phyloP scores from a whole-genome alignment of 2,329 filamentous ascomycete species.

The Penicillium expansum region DNA sequence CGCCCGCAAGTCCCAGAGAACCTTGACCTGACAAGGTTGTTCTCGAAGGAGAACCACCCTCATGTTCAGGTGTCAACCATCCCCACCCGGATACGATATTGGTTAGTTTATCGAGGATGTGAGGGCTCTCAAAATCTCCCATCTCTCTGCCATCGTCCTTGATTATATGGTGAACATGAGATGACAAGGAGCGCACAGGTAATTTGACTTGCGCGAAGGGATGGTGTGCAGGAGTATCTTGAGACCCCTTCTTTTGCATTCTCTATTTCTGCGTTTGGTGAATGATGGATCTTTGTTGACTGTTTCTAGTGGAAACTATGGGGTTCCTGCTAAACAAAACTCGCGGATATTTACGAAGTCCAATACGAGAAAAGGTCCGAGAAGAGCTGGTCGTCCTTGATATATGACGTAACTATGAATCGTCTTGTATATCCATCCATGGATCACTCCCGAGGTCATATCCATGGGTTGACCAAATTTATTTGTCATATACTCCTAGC shows the following conservation, averaged over 20 bases:
- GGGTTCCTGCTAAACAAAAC: no score
- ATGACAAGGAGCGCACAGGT: background rate
- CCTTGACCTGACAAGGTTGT: no score
- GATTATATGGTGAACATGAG: slow-evolving; percentile 1
- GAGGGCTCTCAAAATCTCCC: background rate
- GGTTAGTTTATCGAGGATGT: background rate
- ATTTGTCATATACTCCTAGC: no score
- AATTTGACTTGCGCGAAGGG: slow-evolving; percentile 5
- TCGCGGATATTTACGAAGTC: no score
- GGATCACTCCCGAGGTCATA: no score
- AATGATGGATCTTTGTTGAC: background rate
- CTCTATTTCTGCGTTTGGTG: no score
- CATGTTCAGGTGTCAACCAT: background rate
- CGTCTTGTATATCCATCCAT: no score
- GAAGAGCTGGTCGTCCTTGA: no score
- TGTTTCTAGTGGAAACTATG: no score
- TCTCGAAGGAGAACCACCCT: slow-evolving; percentile 4
- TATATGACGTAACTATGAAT: background rate
- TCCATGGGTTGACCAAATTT: no score
- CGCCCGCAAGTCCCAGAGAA: background rate
- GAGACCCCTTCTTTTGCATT: background rate
- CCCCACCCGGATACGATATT: background rate
- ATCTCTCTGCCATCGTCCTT: background rate
- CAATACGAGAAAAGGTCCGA: no score
- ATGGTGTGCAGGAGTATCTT: background rate